A percentile compares a stretch with the other conserved stretches of the same genome.
These are phyloP conservation scores for Ophioceras dolichostomum DNA, from an alignment of 2,329 filamentous ascomycete species.

Conservation along the genomic window DNA sequence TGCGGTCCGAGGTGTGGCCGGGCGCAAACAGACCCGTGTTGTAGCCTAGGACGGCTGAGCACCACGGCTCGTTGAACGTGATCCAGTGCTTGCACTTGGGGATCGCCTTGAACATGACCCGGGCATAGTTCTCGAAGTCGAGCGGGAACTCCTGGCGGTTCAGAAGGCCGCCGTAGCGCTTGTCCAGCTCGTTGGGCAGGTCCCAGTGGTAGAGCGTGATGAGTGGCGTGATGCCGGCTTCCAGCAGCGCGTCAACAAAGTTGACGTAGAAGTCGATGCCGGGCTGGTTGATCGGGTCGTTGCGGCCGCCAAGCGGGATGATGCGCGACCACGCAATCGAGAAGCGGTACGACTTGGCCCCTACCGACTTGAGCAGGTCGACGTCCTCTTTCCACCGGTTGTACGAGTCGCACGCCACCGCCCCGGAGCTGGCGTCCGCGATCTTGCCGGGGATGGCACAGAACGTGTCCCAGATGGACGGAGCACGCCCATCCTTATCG, in stretches of 20 bases:
- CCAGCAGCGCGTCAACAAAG: constrained; percentile 67
- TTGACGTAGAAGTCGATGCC: constrained; percentile 69
- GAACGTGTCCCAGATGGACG: constrained; percentile 88
- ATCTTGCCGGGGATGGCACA: constrained; percentile 73
- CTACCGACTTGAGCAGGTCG: constrained; percentile 59
- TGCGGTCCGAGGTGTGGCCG: constrained; percentile 67
- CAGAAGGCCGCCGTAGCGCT: constrained; percentile 69
- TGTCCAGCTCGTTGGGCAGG: constrained; percentile 64
- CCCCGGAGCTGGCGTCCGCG: constrained; percentile 62
- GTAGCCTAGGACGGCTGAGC: constrained; percentile 70
- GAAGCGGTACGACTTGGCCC: constrained; percentile 69
- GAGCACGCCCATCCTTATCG: constrained; percentile 63
- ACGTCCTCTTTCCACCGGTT: constrained; percentile 69
- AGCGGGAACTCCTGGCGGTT: constrained; percentile 73
- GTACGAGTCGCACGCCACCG: constrained; percentile 77
- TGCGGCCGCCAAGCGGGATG: constrained; percentile 72
- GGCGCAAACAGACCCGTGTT: constrained; percentile 68
- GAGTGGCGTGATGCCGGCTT: constrained; percentile 65
- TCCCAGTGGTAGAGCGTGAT: constrained; percentile 87
- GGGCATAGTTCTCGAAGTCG: constrained; percentile 71
- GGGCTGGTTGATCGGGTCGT: constrained; percentile 68
- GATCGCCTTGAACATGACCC: constrained; percentile 61
- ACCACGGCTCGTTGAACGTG: constrained; percentile 87
- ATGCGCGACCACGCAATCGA: constrained; percentile 77
- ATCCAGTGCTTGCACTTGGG: constrained; percentile 79